A percentile compares a stretch with the other conserved stretches of the same genome.
Evolutionary conservation across 2,329 filamentous ascomycete genomes (phyloP).

Genomic region (Trichoderma sp.): DNA sequence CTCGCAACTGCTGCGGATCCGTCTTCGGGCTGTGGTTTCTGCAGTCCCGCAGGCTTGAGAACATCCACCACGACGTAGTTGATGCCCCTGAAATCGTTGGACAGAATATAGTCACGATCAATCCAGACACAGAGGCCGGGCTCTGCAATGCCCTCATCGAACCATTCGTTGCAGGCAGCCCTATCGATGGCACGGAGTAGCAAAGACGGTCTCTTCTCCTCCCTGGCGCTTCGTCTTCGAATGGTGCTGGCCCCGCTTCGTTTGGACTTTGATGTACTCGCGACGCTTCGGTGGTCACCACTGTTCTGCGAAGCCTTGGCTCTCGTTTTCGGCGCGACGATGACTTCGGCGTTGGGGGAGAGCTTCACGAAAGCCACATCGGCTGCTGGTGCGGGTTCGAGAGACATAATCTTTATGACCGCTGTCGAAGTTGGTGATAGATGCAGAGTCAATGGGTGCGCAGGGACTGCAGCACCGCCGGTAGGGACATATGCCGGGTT

Average conservation of each 20-base stretch:
- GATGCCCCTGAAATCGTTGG: constrained; percentile 70
- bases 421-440: constrained; percentile 94
- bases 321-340: constrained; percentile 90
- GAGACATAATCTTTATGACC: constrained; percentile 79
- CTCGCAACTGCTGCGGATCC: constrained; percentile 56
- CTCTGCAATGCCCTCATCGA: constrained; percentile 63
- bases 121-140: constrained; percentile 76
- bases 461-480: constrained; percentile 49
- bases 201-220: constrained; percentile 64
- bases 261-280: constrained; percentile 76
- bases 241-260: constrained; percentile 74
- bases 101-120: constrained; percentile 71
- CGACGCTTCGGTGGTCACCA: constrained; percentile 77
- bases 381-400: constrained; percentile 70
- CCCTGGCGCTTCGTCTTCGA: constrained; percentile 54
- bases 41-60: constrained; percentile 76
- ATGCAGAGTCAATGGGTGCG: constrained; percentile 86
- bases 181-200: constrained; percentile 81
- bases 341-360: constrained; percentile 90
- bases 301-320: constrained; percentile 63
- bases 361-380: constrained; percentile 85
- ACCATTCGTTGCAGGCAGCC: constrained; percentile 68
- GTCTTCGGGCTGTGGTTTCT: constrained; percentile 67
- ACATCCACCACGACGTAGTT: constrained; percentile 81
- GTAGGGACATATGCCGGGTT: constrained; percentile 68